Base-by-base conservation (phyloP, 805 yeast genomes). In the Ogataea saltuana region DNA sequence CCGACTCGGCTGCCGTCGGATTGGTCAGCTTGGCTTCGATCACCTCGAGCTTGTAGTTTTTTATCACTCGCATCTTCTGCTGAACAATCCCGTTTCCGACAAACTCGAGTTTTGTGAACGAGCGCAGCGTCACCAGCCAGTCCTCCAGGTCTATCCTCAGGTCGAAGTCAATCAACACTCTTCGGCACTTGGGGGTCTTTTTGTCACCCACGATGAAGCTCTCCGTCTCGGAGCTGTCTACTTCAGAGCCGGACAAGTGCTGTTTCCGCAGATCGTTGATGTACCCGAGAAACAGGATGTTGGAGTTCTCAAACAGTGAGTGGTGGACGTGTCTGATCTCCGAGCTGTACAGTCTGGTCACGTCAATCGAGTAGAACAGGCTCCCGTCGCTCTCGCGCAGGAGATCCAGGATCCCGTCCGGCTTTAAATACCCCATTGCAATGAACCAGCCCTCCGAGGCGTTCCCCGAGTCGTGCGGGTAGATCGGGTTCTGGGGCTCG, bases 111-210 rank as follows among this genome's bases (percentile, higher is more conserved):
- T 74, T 75, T 6, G 88, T 74, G 54, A 83, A 81, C 11, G 85
- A 79, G 33, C 72, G 75, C 45, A 85, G 62, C 0, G 87, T 82
- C 10, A 85, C 85, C 48, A 76, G 70, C 90, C 93, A 85, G 58
- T 83, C 89, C 55, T 84, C 90, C 32, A 84, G 67, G 59, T 84
- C 90, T 17, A 80, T 78, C 51, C 78, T 78, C 30, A 81, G 65
- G 2, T 87, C 85, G 49, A 85, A 85, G 49, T 76, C 79, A 37
- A 85, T 65, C 17, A 83, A 63, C 3, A 81, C 67, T 38, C 83
- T 41, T 28, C 40, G 44, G 10, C 52, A 38, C 13, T 38, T 25
- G 8, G 45, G 19, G 23, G 40, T 33, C 30, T 49, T 41, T 27
- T 46, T 53, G 25, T 44, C 21, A 8, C 33, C 39, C 32, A 33